Base-by-base conservation (phyloP, 2,329 filamentous ascomycete genomes). In the Colletotrichum spinosum region DNA sequence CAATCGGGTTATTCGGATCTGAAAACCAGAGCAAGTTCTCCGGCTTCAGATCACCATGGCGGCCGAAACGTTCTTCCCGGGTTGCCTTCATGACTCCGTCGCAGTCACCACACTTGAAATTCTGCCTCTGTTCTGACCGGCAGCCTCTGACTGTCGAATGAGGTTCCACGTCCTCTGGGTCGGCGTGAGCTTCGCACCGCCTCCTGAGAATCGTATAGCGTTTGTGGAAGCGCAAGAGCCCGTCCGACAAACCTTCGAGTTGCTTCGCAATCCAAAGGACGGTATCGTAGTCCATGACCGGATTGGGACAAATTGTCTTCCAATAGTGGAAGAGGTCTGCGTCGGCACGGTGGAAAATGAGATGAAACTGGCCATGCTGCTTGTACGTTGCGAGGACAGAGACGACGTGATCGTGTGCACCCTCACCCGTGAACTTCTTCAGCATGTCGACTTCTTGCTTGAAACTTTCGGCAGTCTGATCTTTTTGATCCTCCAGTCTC, bases 1-100 rank as follows among this genome's bases (percentile, higher is more conserved):
- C 17, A 17, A 17, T 17, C 17, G 17, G 17, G 17, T 17, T 17
- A 17, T 17, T 17, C 17, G 17, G 17, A 17, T 17, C 17, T 17
- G 17, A 17, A 13, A 54, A 54, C 51, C 15, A 41, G 9, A 54
- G 39, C 11, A 54, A 8, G 51, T 54, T 54, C 6, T 54, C 51
- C 1, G 51, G 51, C 38, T 54, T 54, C 0, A 54, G 17, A 7
- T 54, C 51, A 1, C 51, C 51, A 3, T 54, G 51, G 8, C 51
- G 37, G 8, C 38, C 17, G 17, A 17, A 17, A 17, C 17, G 17
- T 17, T 17, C 17, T 17, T 17, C 17, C 17, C 17, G 17, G 17
- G 17, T 17, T 2, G 17, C 17, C 17, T 17, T 17, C 17, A 2
- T 17, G 17, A 17, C 17, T 17, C 17, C 17, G 17, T 17, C 17